These are phyloP conservation scores for Chlorella sorokiniana DNA, from an alignment of 139 green algal genomes.

Conservation along the genomic window DNA sequence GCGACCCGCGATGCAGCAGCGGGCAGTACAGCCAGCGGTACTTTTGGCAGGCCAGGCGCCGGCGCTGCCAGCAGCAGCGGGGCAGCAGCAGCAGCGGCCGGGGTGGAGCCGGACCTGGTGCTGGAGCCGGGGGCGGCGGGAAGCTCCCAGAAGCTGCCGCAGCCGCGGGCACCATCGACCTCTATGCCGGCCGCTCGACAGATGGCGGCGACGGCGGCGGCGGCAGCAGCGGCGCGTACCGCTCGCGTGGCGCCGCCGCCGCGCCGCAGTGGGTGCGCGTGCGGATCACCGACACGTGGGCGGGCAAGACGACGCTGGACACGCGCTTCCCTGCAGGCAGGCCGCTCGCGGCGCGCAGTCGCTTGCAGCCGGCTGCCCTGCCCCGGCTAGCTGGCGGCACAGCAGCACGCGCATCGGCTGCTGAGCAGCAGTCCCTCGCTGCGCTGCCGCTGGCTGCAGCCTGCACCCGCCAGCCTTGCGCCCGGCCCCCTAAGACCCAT, in stretches of 20 bases:
- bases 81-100: background rate
- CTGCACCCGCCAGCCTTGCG: background rate
- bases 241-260: background rate
- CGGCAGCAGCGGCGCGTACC: background rate
- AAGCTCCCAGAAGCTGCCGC: background rate
- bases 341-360: background rate
- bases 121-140: slow-evolving; percentile 24
- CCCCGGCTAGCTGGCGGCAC: no score
- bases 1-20: no score
- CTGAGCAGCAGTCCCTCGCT: background rate
- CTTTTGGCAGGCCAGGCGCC: background rate
- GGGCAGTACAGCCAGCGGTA: slow-evolving; percentile 5
- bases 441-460: no score
- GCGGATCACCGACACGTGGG: slow-evolving; percentile 17
- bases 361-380: slow-evolving; percentile 32
- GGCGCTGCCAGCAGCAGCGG: background rate
- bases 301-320: slow-evolving; percentile 27
- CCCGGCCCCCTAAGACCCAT: no score
- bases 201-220: background rate
- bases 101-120: slow-evolving; percentile 10
- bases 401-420: no score
- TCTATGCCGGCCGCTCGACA: background rate
- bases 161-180: slow-evolving; percentile 11
- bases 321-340: slow-evolving; percentile 39
- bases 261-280: slow-evolving; percentile 20